phyloP scores from a whole-genome alignment of 1,139 yeast species.

The Zygosaccharomyces pseudobailii region DNA sequence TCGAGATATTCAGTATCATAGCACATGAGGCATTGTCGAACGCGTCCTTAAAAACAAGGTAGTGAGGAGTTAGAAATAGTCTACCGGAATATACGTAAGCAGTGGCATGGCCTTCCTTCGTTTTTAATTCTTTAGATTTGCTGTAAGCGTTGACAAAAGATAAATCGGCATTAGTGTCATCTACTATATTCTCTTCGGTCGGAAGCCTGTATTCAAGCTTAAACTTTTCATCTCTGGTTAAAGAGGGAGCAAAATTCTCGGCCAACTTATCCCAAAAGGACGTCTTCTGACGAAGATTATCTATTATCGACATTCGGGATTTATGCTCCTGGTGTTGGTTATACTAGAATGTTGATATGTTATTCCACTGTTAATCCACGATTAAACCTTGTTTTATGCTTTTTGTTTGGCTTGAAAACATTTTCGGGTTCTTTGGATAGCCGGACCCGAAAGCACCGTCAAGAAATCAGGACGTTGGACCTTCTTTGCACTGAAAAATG shows the following conservation, averaged over 20 bases:
- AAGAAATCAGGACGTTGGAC: not conserved
- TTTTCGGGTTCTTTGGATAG: not conserved
- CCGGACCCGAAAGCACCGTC: not conserved
- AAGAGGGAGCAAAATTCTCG: constrained; percentile 27
- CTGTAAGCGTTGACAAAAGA: constrained; percentile 44
- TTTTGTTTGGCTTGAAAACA: not conserved
- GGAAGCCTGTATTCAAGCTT: constrained; percentile 67
- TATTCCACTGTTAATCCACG: not conserved
- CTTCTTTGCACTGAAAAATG: not conserved
- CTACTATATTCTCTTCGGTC: constrained; percentile 58
- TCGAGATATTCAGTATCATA: constrained; percentile 67
- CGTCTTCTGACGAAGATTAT: constrained; percentile 46
- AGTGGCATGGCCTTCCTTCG: constrained; percentile 14
- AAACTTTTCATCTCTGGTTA: constrained; percentile 62
- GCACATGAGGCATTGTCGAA: constrained; percentile 66
- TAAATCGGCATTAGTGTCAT: constrained; percentile 67
- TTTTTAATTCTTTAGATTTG: constrained; percentile 12
- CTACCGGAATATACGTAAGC: constrained; percentile 50
- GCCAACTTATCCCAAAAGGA: constrained; percentile 40
- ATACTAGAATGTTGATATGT: not conserved
- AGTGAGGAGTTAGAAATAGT: constrained; percentile 66
- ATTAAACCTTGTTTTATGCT: not conserved
- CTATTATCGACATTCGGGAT: constrained; percentile 48
- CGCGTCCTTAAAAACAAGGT: constrained; percentile 66
- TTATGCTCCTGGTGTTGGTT: not conserved